Base-by-base conservation (phyloP, 2,329 filamentous ascomycete genomes). In the Hortaea werneckii region DNA sequence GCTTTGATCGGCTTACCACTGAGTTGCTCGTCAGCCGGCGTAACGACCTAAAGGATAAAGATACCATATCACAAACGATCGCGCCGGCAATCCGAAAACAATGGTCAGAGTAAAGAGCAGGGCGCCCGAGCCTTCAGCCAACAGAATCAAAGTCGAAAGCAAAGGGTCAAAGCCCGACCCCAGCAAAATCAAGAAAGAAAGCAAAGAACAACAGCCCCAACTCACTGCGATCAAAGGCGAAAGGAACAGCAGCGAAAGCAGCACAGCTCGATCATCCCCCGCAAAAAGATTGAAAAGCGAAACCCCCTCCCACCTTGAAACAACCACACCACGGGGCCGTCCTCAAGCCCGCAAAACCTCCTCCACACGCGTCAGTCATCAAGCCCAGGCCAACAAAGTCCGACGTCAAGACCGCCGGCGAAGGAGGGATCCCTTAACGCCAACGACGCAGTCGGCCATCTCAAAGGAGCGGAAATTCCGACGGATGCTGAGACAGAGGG, bases 381-480 rank as follows among this genome's bases (percentile, higher is more conserved):
- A 40, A 40, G 11, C 10, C 5, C 37, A 40, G 4, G 20, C 37
- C 3, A 12, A 9, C 9, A 9, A 40, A 40, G 29, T 27, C 8
- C 40, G 40, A 29, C 10, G 20, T 26, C 26, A 27, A 41, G 12
- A 10, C 40, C 4, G 28, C n/a, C 32, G 13, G 10, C 40, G 26
- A 12, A 30, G 32, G 7, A 13, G 37, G 5, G 39, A 47, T 12
- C 29, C 38, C 9, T n/a, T 47, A 20, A 47, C 40, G 3, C 45
- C 45, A 34, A 47, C 45, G n/a, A 47, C 45, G 30, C 41, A 29
- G 10, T 42, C 45, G 11, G 41, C 32, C 4, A 38, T 43, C 3
- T 9, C 27, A 12, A 48, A 48, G 41, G 45, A 48, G 38, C 12
- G 42, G 42, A 8, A 28, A 4, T 37, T 43, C 30, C 20, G 30